phyloP scores from a whole-genome alignment of 1,284 basidiomycete genomes.

The Athelia sp. region DNA sequence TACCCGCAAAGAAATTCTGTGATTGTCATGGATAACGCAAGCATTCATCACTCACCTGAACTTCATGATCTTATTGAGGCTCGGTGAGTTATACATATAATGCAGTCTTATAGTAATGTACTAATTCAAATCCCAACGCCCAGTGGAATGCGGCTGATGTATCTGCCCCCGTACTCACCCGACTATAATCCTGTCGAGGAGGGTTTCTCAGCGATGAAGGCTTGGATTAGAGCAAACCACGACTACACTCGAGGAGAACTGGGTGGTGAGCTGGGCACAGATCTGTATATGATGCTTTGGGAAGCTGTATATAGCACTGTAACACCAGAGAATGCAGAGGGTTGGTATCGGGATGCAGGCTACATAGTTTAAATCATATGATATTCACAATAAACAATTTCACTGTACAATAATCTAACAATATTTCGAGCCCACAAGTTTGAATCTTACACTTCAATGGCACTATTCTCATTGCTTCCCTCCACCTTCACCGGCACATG shows the following conservation, averaged over 20 bases:
- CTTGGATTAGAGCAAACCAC: slow-evolving; percentile 17
- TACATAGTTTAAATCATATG: slow-evolving; percentile 6
- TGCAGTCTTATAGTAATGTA: not conserved
- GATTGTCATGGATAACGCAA: slow-evolving; percentile 29
- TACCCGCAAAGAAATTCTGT: slow-evolving; percentile 26
- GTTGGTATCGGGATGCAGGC: slow-evolving; percentile 17
- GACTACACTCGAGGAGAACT: slow-evolving; percentile 13
- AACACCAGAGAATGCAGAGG: slow-evolving; percentile 14
- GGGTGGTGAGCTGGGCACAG: slow-evolving; percentile 6
- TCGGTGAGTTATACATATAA: slow-evolving; percentile 16
- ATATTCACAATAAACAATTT: not conserved
- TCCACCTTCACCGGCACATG: too few species aligned
- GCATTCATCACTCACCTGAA: slow-evolving; percentile 23
- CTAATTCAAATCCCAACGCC: slow-evolving; percentile 12
- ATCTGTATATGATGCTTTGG: slow-evolving; percentile 20
- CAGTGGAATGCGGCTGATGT: slow-evolving; percentile 25
- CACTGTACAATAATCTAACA: not conserved
- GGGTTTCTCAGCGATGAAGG: slow-evolving; percentile 26
- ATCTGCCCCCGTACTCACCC: slow-evolving; percentile 29
- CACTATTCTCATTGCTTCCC: too few species aligned
- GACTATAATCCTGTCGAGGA: slow-evolving; percentile 29
- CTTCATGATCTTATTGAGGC: slow-evolving; percentile 23
- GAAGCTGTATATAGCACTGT: slow-evolving; percentile 16
- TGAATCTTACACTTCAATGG: too few species aligned
- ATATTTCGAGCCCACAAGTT: not conserved